Conservation (phyloP, 495 filamentous ascomycete species). For the Tuber aestivum region DNA sequence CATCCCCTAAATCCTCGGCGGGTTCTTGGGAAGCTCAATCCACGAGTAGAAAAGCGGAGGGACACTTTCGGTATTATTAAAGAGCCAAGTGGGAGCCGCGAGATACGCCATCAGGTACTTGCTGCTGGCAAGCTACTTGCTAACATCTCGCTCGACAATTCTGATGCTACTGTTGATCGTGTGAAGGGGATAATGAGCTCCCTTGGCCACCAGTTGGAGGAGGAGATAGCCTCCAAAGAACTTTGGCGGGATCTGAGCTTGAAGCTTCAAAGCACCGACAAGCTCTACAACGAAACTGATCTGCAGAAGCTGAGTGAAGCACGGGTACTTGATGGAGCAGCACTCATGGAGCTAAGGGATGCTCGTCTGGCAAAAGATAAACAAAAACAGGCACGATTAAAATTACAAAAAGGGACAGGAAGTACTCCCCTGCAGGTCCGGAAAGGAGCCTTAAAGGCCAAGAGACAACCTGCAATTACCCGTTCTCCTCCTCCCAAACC, state of each 20-base stretch:
- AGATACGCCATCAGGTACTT: neutral
- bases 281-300: neutral
- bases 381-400: neutral
- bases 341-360: neutral
- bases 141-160: neutral
- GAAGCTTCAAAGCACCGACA: neutral
- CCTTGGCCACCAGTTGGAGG: neutral
- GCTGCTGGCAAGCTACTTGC: neutral
- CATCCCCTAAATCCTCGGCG: neutral
- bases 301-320: neutral
- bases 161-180: neutral
- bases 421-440: neutral
- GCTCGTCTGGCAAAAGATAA: neutral
- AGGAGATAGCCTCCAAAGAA: neutral
- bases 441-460: neutral
- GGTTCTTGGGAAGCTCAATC: neutral
- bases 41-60: neutral
- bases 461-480: neutral
- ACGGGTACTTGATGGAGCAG: neutral
- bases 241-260: neutral
- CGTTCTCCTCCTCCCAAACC: too few relatives aligned
- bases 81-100: neutral
- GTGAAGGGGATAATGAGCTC: neutral
- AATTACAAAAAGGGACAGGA: neutral
- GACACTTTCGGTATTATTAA: neutral